Conservation (phyloP, 768 basidiomycete genomes). For the Boletus sp. region DNA sequence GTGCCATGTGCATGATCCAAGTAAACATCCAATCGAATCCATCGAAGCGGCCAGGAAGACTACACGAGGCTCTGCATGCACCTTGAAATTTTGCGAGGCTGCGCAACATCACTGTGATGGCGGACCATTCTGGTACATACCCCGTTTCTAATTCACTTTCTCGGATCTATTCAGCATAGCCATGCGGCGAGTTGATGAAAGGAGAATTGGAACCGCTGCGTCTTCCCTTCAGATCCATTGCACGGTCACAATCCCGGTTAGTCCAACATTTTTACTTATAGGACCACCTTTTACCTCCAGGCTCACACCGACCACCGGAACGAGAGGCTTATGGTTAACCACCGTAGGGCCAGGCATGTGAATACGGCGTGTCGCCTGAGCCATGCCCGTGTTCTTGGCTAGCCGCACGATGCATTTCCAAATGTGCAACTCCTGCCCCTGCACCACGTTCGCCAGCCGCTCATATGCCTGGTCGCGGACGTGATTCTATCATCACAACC, state of each 20-base stretch:
- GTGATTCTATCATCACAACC: slow-evolving; percentile 4
- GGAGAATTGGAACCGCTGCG: not conserved
- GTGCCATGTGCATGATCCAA: not conserved
- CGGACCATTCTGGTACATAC: slow-evolving; percentile 1
- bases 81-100: slow-evolving; percentile 4
- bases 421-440: slow-evolving; percentile 16
- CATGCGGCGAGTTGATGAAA: not conserved
- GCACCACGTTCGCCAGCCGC: slow-evolving; percentile 17
- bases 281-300: not conserved
- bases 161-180: not conserved
- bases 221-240: not conserved
- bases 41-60: slow-evolving; percentile 19
- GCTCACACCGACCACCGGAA: not conserved
- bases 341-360: slow-evolving; percentile 3
- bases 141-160: slow-evolving; percentile 12
- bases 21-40: slow-evolving; percentile 2
- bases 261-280: not conserved
- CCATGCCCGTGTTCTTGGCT: slow-evolving; percentile 8
- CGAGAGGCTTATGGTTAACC: not conserved
- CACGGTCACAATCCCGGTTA: not conserved
- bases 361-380: slow-evolving; percentile 14
- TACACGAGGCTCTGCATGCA: slow-evolving; percentile 22
- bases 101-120: slow-evolving; percentile 14
- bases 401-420: slow-evolving; percentile 12
- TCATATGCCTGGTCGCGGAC: slow-evolving; percentile 4